A percentile compares a stretch with the other conserved stretches of the same genome.
phyloP scores from a whole-genome alignment of 495 filamentous ascomycete species.

The Barbatosphaeria neglecta region DNA sequence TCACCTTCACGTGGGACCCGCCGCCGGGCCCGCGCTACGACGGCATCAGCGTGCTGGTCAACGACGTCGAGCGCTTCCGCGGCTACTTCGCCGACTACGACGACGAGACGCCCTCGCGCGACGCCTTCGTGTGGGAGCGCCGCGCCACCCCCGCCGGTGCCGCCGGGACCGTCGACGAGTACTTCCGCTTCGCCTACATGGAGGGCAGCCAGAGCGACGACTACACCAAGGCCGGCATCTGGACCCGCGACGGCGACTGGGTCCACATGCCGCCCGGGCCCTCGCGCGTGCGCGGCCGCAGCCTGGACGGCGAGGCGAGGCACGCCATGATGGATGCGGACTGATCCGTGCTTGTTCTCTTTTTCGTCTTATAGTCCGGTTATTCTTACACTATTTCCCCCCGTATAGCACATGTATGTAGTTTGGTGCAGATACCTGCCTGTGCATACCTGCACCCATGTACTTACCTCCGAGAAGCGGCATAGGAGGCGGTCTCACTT shows the following conservation, averaged over 20 bases:
- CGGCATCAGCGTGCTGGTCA: slow-evolving; percentile 80
- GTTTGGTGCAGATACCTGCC: too few relatives aligned
- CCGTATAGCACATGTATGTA: too few relatives aligned
- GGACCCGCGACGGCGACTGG: slow-evolving; percentile 63
- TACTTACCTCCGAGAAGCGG: too few relatives aligned
- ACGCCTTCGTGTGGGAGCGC: slow-evolving; percentile 34
- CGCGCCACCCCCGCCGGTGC: slow-evolving; percentile 24
- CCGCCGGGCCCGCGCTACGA: slow-evolving; percentile 53
- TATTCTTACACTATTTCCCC: too few relatives aligned
- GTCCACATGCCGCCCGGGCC: slow-evolving; percentile 38
- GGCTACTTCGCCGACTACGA: slow-evolving; percentile 41
- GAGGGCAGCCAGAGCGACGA: slow-evolving; percentile 53
- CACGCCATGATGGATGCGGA: neutral
- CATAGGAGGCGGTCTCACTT: too few relatives aligned
- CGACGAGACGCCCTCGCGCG: slow-evolving; percentile 21
- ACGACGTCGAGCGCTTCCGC: slow-evolving; percentile 82
- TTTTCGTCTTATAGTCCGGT: too few relatives aligned
- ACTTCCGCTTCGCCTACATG: slow-evolving; percentile 80
- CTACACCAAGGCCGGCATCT: slow-evolving; percentile 74
- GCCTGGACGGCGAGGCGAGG: slow-evolving; percentile 2
- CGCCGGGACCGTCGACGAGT: slow-evolving; percentile 52
- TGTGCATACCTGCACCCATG: too few relatives aligned
- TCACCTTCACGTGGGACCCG: slow-evolving; percentile 43
- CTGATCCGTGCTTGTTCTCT: too few relatives aligned
- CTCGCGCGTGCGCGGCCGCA: slow-evolving; percentile 23